Evolutionary conservation across 2,329 filamentous ascomycete species (phyloP), one percentile per base, ranked within the genome.

Genomic region (Hypoxylon sp.): DNA sequence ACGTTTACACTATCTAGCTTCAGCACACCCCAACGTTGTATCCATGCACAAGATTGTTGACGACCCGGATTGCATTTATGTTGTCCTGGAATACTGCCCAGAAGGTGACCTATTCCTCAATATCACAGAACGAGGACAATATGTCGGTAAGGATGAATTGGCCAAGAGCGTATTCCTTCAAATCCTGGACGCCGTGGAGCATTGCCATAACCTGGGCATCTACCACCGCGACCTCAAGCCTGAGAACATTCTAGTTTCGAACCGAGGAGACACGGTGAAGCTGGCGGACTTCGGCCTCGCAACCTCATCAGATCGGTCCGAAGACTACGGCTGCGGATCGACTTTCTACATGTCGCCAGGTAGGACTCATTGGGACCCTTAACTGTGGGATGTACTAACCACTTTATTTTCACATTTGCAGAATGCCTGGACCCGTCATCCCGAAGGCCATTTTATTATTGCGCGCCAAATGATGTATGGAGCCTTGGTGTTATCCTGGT

Each of bases 321-420:
- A 94, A 74, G 96, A 99, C 80, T 98, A 97, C 81, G 96, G 96
- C 76, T 99, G 96, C 80, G 96, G 96, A 70, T 98, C 96, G 32
- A 98, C 95, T 13, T 98, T 98, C 77, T 99, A 99, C 84, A 99
- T 98, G 96, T 97, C 94, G 78, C 96, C 96, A 88, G 95, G 95
- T 98, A 91, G 80, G 88, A 84, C 71, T 72, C 66, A 51, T 48
- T 65, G 49, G 56, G 52, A 60, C 51, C 55, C 34, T 43, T 64
- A 51, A 61, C 64, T 59, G 55, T 63, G 49, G 51, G 61, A 45
- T 68, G 64, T 68, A 75, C 72, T 75, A 63, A 76, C 69, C 58
- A 51, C 63, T 62, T 65, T 36, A 68, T 68, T 60, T 71, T 36
- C 71, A 61, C 67, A 65, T 68, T 57, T 71, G 60, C 81, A 98